A percentile compares a stretch with the other conserved stretches of the same genome.
These are phyloP conservation scores for Apiospora pterosperma DNA, from an alignment of 2,329 filamentous ascomycete genomes.

Conservation along the genomic window DNA sequence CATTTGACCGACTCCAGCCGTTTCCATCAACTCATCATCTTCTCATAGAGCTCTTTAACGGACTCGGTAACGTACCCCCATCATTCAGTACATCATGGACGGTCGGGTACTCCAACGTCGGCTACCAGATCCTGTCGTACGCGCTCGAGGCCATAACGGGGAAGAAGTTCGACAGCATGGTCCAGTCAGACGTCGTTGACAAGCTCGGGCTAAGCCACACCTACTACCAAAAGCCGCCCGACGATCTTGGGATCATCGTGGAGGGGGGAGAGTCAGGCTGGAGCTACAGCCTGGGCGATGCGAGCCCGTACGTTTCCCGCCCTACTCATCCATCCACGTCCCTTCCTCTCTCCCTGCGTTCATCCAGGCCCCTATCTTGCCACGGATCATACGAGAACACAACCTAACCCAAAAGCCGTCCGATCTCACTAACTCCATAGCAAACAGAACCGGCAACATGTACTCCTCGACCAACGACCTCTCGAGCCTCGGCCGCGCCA, in stretches of 20 bases:
- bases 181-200: conserved; percentile 14
- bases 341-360: no score
- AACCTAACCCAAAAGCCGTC: neutral
- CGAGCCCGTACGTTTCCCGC: conserved; percentile 29
- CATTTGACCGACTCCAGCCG: neutral
- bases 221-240: conserved; percentile 17
- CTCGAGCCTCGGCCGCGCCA: conserved; percentile 37
- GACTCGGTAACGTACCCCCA: conserved; percentile 5
- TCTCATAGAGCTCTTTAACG: neutral
- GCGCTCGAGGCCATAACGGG: conserved; percentile 10
- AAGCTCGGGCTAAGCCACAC: conserved; percentile 18
- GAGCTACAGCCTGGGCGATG: conserved; percentile 28
- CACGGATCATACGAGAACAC: no score
- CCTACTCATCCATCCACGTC: neutral
- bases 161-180: conserved; percentile 1
- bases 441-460: conserved; percentile 36
- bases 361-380: no score
- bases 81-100: conserved; percentile 32
- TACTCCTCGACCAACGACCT: conserved; percentile 41
- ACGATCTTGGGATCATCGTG: conserved; percentile 18
- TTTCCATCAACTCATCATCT: neutral
- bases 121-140: conserved; percentile 17
- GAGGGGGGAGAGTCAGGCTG: conserved; percentile 15
- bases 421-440: neutral
- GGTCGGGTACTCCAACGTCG: conserved; percentile 18